These are phyloP conservation scores for Beauveria sp. DNA, from an alignment of 2,329 filamentous ascomycete genomes.

Conservation along the genomic window DNA sequence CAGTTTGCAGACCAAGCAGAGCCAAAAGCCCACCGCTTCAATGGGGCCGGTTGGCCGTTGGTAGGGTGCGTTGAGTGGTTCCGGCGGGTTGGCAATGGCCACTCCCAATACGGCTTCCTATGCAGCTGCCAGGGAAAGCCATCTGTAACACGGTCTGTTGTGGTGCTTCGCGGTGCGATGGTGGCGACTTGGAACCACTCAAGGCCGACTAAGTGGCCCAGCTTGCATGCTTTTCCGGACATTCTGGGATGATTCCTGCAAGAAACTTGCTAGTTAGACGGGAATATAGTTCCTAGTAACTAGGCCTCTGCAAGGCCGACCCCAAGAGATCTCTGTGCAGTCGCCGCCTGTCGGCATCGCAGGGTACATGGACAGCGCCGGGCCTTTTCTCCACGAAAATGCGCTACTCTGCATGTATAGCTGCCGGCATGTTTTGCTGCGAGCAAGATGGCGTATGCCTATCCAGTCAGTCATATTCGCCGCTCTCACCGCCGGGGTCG, in stretches of 20 bases:
- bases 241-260: not conserved
- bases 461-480: not conserved
- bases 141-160: not conserved
- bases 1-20: not conserved
- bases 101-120: not conserved
- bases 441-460: not conserved
- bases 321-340: conserved; percentile 11
- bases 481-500: not conserved
- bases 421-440: not conserved
- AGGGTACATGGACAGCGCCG: conserved; percentile 2
- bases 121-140: conserved; percentile 1
- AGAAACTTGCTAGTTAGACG: conserved; percentile 10
- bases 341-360: conserved; percentile 2
- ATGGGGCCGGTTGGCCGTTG: conserved; percentile 5
- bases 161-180: not conserved
- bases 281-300: conserved; percentile 1
- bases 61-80: not conserved
- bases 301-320: conserved; percentile 4
- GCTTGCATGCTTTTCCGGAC: not conserved
- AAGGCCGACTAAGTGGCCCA: not conserved
- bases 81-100: conserved; percentile 3
- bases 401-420: conserved; percentile 3
- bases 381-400: conserved; percentile 4
- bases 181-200: conserved; percentile 4
- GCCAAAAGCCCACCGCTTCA: conserved; percentile 12